Percentiles rank a stretch among this genome's conserved stretches.
Conservation (phyloP, 768 basidiomycete genomes). For the Trametes maxima region DNA sequence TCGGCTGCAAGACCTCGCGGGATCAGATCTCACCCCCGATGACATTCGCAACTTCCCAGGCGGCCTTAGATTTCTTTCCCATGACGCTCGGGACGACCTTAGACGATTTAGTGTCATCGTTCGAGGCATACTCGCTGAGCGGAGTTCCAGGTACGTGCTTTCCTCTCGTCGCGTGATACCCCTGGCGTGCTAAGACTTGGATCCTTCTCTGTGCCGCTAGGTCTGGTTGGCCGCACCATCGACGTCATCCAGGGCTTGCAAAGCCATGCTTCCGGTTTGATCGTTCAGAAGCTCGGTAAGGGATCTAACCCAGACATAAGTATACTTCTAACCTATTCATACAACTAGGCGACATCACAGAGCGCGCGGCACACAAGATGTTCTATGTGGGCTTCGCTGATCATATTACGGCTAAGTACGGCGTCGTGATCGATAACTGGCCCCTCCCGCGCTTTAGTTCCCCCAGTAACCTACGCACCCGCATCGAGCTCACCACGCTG, state of each 20-base stretch:
- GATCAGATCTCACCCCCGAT: background rate
- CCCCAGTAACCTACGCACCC: slow-evolving; percentile 19
- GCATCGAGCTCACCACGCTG: slow-evolving; percentile 21
- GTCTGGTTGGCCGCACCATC: background rate
- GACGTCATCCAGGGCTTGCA: background rate
- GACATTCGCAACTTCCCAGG: background rate
- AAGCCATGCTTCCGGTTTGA: background rate
- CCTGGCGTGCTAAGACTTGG: background rate
- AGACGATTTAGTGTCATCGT: background rate
- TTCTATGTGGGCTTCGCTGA: slow-evolving; percentile 25
- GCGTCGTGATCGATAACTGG: slow-evolving; percentile 26
- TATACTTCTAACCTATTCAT: background rate
- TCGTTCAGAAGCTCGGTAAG: background rate
- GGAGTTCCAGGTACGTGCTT: background rate
- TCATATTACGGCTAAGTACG: slow-evolving; percentile 21
- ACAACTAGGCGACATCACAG: background rate
- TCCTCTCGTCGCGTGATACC: background rate
- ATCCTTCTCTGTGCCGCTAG: background rate
- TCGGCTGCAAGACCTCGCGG: background rate
- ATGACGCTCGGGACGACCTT: background rate
- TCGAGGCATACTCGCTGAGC: background rate
- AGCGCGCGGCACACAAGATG: slow-evolving; percentile 14
- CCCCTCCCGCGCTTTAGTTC: slow-evolving; percentile 24
- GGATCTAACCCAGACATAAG: too few species aligned
- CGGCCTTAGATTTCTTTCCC: background rate